These are phyloP conservation scores for Candida berthetii DNA, from an alignment of 805 yeast genomes.

Conservation along the genomic window DNA sequence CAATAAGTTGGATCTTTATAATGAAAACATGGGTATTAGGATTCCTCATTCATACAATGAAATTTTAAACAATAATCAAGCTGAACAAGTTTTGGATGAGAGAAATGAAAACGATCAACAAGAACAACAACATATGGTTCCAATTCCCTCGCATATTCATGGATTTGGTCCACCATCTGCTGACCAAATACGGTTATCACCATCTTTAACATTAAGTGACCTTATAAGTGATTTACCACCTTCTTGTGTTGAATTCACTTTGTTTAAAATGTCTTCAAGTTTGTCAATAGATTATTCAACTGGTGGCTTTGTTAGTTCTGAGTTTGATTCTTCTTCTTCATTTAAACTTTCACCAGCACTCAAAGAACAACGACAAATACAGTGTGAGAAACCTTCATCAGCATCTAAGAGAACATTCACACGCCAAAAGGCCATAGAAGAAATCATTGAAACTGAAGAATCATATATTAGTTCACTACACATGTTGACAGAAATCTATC, in stretches of 20 bases:
- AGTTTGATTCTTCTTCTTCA: neutral
- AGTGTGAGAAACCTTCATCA: conserved; percentile 10
- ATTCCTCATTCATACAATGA: too few relatives aligned
- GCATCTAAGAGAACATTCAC: conserved; percentile 10
- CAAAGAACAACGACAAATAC: neutral
- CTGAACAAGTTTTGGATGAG: too few relatives aligned
- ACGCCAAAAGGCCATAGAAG: conserved; percentile 32
- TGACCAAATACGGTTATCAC: neutral
- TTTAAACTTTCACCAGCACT: neutral
- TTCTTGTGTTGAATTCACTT: conserved; percentile 6
- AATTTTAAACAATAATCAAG: too few relatives aligned
- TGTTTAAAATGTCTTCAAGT: conserved; percentile 4
- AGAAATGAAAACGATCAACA: too few relatives aligned
- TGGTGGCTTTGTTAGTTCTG: conserved; percentile 1
- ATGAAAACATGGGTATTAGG: neutral
- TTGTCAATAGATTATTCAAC: neutral
- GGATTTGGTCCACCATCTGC: neutral
- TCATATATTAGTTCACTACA: conserved; percentile 38
- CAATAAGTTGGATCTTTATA: too few relatives aligned
- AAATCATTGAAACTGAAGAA: conserved; percentile 42
- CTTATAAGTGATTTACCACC: conserved; percentile 6
- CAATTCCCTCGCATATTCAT: neutral
- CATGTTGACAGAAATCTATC: conserved; percentile 35
- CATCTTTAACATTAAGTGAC: neutral
- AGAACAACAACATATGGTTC: too few relatives aligned